Base-by-base conservation (phyloP, 257 asterid species). In the Capsicum chinense region DNA sequence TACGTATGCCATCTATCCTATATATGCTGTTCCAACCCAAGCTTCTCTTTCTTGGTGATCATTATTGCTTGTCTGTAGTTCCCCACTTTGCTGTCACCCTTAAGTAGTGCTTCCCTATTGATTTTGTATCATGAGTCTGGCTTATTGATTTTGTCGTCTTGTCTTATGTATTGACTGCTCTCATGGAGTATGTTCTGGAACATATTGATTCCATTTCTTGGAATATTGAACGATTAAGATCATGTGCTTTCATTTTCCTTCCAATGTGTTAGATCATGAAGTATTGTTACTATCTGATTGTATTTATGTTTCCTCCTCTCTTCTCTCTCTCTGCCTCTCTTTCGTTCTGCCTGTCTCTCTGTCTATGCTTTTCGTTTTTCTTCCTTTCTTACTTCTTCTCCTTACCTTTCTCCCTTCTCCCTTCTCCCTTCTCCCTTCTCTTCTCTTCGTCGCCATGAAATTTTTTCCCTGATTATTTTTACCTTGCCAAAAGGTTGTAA, bases 1-100 rank as follows among this genome's bases (percentile, higher is more conserved):
- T 87, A 93, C 94, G 98, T 95, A 92, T 48, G 97, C 70, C 68
- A 35, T 87, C 71, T 85, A n/a, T 50, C 80, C 60, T 4, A 33
- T 50, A 48, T 50, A 21, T 74, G 60, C 44, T 21, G 11, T 50
- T 74, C 60, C 60, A 74, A 74, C 60, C 39, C 73, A 66, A 33
- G 73, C 37, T 74, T 74, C 16, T 50, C 60, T 74, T 71, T 48
- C 37, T 71, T 71, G 56, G 33, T 44, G 13, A 71, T 6, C 5
- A 3, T n/a, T 74, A 42, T 74, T 50, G 80, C 58, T 48, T 50
- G 59, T 74, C 60, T 74, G 80, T 48, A 44, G 44, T 74, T 73
- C 42, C 60, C 17, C 60, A 48, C 60, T 21, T 74, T 48, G 6
- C 9, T 74, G 60, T 50, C 60, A 74, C 60, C 59, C 60, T 6